Conservation (phyloP, 805 yeast genomes). For the Crinitomyces ghanaensis region DNA sequence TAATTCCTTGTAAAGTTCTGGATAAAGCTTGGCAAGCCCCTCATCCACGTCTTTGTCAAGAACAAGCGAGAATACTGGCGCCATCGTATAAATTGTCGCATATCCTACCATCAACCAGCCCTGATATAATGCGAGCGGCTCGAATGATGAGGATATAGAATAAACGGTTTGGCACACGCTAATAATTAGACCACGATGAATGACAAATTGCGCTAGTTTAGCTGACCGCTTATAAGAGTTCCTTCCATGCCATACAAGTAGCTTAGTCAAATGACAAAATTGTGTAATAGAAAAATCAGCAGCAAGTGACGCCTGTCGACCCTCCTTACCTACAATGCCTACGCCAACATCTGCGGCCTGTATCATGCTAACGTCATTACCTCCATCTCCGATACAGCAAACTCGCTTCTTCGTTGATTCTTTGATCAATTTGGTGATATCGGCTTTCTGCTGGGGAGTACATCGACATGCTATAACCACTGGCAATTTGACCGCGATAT, state of each 20-base stretch:
- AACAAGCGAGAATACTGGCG: slow-evolving; percentile 90
- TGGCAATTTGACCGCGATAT: slow-evolving; percentile 66
- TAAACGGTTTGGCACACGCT: slow-evolving; percentile 92
- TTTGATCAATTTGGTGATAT: slow-evolving; percentile 73
- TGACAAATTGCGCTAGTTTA: slow-evolving; percentile 87
- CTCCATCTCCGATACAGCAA: slow-evolving; percentile 98
- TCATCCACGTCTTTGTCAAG: slow-evolving; percentile 87
- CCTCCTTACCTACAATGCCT: slow-evolving; percentile 98
- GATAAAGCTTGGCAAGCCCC: slow-evolving; percentile 77
- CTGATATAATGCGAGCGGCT: slow-evolving; percentile 87
- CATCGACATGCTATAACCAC: slow-evolving; percentile 98
- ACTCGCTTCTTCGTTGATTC: slow-evolving; percentile 76
- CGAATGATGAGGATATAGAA: slow-evolving; percentile 76
- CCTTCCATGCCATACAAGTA: slow-evolving; percentile 95
- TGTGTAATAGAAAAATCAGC: slow-evolving; percentile 94
- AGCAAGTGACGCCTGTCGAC: slow-evolving; percentile 92
- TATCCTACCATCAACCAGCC: slow-evolving; percentile 99
- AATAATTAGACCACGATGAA: slow-evolving; percentile 89
- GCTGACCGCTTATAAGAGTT: slow-evolving; percentile 94
- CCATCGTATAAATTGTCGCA: slow-evolving; percentile 95
- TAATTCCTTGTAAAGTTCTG: slow-evolving; percentile 88
- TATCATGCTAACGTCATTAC: slow-evolving; percentile 97
- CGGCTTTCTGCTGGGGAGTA: slow-evolving; percentile 97
- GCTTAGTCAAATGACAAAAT: slow-evolving; percentile 76
- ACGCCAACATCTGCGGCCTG: slow-evolving; percentile 98